phyloP scores from a whole-genome alignment of 2,329 filamentous ascomycete species.

The Sporothrix curviconia region DNA sequence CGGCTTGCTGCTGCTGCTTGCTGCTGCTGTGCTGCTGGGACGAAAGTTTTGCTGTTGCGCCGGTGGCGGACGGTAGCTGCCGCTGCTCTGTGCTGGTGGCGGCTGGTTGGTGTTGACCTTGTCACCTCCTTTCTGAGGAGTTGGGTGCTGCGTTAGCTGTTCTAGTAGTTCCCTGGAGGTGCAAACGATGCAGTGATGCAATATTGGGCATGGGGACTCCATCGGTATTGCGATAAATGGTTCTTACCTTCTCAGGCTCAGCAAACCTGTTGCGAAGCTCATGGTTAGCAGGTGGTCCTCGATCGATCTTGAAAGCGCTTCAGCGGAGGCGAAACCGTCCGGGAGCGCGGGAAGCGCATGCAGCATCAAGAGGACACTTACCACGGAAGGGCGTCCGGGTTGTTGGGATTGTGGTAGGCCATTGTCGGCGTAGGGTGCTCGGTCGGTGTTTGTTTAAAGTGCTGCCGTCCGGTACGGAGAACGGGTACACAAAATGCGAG shows the following conservation, averaged over 20 bases:
- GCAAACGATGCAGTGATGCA: neutral
- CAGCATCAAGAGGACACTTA: conserved; percentile 37
- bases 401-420: conserved; percentile 91
- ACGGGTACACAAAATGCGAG: too few relatives aligned
- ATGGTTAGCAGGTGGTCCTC: neutral
- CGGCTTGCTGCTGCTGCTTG: conserved; percentile 1
- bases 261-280: conserved; percentile 36
- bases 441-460: neutral
- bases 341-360: too few relatives aligned
- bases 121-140: conserved; percentile 31
- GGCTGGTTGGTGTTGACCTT: conserved; percentile 1
- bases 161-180: neutral
- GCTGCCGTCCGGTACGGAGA: neutral
- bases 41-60: conserved; percentile 20
- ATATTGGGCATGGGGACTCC: neutral
- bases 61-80: conserved; percentile 17
- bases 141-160: conserved; percentile 2
- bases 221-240: neutral
- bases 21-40: conserved; percentile 36
- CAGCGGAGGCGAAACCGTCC: too few relatives aligned
- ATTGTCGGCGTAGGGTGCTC: conserved; percentile 39
- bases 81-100: neutral
- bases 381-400: conserved; percentile 92
- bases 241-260: conserved; percentile 42
- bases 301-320: neutral